Conservation (phyloP, 2,329 filamentous ascomycete species). For the Xylaria sp. region DNA sequence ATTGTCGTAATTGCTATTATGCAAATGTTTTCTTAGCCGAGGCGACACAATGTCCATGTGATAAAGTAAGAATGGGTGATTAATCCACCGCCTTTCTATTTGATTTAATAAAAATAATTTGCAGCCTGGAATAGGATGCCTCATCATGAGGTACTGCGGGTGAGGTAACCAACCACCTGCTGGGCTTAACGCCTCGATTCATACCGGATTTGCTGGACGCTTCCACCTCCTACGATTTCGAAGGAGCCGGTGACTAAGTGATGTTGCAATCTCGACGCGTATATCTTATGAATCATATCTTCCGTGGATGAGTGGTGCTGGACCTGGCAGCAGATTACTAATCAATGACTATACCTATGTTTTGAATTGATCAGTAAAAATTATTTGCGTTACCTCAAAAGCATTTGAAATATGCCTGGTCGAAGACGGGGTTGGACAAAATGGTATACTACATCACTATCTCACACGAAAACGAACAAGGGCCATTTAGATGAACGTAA, state of each 20-base stretch:
- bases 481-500: background rate
- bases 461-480: background rate
- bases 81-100: slow-evolving; percentile 4
- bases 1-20: slow-evolving; percentile 12
- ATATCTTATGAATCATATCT: background rate
- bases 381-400: background rate
- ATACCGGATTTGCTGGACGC: too few relatives aligned
- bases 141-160: too few relatives aligned
- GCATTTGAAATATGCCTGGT: background rate
- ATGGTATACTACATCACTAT: background rate
- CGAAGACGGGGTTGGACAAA: background rate
- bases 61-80: too few relatives aligned
- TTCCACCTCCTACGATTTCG: too few relatives aligned
- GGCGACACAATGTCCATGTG: too few relatives aligned
- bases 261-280: too few relatives aligned
- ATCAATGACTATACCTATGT: background rate
- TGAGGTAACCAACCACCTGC: too few relatives aligned
- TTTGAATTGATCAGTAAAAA: background rate
- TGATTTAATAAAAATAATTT: slow-evolving; percentile 1
- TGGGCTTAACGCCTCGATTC: too few relatives aligned
- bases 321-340: background rate
- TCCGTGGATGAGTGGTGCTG: background rate
- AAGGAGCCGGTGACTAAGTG: too few relatives aligned
- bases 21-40: background rate
- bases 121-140: background rate